Percentiles rank a stretch among this genome's conserved stretches.
These are phyloP conservation scores for Epichloe amarillans DNA, from an alignment of 2,329 filamentous ascomycete genomes.

Conservation along the genomic window DNA sequence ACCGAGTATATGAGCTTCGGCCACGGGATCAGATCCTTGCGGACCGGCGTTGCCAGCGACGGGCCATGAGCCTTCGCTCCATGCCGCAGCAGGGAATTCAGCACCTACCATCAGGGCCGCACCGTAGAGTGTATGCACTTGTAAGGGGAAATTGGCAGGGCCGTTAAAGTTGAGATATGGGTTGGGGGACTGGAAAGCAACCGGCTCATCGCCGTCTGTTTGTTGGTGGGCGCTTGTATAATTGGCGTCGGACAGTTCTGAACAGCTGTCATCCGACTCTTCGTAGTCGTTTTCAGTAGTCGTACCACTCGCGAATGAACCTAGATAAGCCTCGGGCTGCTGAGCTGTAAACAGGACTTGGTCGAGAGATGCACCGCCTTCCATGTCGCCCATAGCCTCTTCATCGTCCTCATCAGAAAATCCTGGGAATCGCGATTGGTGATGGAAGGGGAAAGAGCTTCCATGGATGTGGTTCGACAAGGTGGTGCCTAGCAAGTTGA, in stretches of 20 bases:
- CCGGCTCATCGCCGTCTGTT: conserved; percentile 5
- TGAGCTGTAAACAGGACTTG: not conserved
- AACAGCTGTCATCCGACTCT: not conserved
- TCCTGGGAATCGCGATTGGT: conserved; percentile 4
- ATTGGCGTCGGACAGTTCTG: not conserved
- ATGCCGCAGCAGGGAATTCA: not conserved
- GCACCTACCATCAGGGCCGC: not conserved
- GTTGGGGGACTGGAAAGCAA: not conserved
- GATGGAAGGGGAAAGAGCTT: not conserved
- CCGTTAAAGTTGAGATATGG: not conserved
- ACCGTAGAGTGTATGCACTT: not conserved
- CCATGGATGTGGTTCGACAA: not conserved
- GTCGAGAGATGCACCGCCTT: conserved; percentile 18
- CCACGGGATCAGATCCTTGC: not conserved
- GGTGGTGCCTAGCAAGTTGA: conserved; percentile 4
- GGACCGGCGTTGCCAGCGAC: not conserved
- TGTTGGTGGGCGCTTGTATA: conserved; percentile 4
- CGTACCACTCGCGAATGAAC: not conserved
- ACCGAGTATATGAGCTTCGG: not conserved
- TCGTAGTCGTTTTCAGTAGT: not conserved
- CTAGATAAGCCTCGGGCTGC: not conserved
- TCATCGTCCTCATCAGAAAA: conserved; percentile 14
- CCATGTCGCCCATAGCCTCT: conserved; percentile 22
- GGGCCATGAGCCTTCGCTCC: not conserved
- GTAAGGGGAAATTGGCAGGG: not conserved